Evolutionary conservation across 495 filamentous ascomycete species (phyloP).

Genomic region (Penicillium roqueforti): DNA sequence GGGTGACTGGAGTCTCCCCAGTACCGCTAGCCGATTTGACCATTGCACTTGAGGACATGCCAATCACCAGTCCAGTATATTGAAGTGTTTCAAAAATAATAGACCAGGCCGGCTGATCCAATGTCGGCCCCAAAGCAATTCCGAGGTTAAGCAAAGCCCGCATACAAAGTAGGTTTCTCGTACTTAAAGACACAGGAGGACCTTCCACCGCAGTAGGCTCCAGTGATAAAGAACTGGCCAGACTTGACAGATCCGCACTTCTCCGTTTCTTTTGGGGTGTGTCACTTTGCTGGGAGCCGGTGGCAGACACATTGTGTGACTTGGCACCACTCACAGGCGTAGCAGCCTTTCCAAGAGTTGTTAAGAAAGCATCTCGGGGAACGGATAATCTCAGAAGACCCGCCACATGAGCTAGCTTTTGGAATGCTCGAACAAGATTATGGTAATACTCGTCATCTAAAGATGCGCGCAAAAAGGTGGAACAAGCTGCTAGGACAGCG

Average conservation of each 20-base stretch:
- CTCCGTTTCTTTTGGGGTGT: constrained; percentile 40
- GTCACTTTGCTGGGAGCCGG: constrained; percentile 23
- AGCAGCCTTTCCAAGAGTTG: constrained; percentile 86
- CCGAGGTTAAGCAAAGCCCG: constrained; percentile 88
- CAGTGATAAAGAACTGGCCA: constrained; percentile 15
- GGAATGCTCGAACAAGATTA: constrained; percentile 85
- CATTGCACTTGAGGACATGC: constrained; percentile 44
- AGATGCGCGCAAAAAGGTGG: constrained; percentile 87
- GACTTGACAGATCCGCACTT: constrained; percentile 20
- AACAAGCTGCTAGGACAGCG: constrained; percentile 86
- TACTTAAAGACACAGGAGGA: constrained; percentile 58
- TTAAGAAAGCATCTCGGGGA: constrained; percentile 89
- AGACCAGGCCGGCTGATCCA: constrained; percentile 73
- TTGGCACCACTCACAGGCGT: constrained; percentile 68
- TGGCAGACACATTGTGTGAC: constrained; percentile 17
- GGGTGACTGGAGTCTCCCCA: constrained; percentile 23
- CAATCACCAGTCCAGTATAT: constrained; percentile 82
- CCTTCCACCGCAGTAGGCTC: constrained; percentile 25
- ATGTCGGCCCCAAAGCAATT: constrained; percentile 85
- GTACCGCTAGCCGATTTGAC: constrained; percentile 28
- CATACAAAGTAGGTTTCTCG: constrained; percentile 83
- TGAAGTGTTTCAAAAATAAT: constrained; percentile 89
- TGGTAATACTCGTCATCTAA: constrained; percentile 95
- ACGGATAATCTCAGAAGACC: constrained; percentile 80
- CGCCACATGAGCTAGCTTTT: constrained; percentile 93